Conservation (phyloP, 768 basidiomycete species). For the Suillus fuscotomentosus region DNA sequence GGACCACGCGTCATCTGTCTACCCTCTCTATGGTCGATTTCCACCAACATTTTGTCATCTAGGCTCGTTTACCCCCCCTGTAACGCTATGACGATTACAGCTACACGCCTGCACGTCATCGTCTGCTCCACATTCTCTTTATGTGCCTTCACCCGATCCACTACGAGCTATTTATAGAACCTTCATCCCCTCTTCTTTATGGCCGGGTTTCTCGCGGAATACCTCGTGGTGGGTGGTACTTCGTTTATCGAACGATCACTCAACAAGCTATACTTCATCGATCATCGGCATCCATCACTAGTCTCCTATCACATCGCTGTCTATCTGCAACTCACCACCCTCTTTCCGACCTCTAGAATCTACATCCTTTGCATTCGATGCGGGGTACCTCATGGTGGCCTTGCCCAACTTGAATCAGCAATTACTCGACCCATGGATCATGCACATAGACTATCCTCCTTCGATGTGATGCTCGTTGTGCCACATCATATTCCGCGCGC, state of each 20-base stretch:
- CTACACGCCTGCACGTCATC: not conserved
- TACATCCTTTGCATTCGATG: not conserved
- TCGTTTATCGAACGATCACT: not conserved
- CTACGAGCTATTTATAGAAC: not conserved
- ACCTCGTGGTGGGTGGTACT: not conserved
- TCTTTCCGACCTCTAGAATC: not conserved
- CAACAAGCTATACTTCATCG: not conserved
- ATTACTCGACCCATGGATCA: not conserved
- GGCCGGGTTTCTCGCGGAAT: not conserved
- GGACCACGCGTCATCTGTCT: not conserved
- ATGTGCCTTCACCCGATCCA: not conserved
- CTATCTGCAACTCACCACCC: not conserved
- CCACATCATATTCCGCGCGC: no score
- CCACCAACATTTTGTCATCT: not conserved
- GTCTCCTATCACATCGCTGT: not conserved
- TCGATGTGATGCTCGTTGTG: not conserved
- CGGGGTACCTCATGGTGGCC: not conserved
- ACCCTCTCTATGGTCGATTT: not conserved
- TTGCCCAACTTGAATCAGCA: not conserved
- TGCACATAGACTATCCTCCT: not conserved
- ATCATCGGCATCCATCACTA: not conserved
- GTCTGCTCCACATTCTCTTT: not conserved
- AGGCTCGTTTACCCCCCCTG: not conserved
- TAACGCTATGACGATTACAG: not conserved
- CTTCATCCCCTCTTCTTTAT: no score